Conservation (phyloP, 2,329 filamentous ascomycete genomes). For the Neofusicoccum sp. region DNA sequence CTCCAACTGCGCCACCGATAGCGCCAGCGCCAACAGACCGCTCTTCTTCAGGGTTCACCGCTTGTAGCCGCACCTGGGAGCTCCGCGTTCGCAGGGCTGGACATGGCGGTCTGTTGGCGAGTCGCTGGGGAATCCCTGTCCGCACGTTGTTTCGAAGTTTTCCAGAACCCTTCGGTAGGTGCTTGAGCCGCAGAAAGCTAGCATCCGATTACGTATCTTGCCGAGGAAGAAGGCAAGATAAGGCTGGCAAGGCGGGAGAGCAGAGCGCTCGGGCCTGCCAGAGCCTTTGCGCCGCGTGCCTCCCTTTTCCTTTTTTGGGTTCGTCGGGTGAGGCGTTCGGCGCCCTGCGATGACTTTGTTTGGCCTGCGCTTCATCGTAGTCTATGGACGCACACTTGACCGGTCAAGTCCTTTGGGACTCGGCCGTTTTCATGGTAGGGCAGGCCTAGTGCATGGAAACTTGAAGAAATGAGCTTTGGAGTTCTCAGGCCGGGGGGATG, state of each 20-base stretch:
- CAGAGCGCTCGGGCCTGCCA: neutral
- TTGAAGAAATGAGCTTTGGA: too few relatives aligned
- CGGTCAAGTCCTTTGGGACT: too few relatives aligned
- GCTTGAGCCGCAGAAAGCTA: too few relatives aligned
- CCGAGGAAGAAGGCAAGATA: conserved; percentile 2
- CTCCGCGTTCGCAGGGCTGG: neutral
- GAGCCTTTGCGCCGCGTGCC: neutral
- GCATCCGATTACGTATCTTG: too few relatives aligned
- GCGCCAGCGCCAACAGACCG: conserved; percentile 13
- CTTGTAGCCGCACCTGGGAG: neutral
- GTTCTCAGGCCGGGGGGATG: too few relatives aligned
- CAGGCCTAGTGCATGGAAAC: too few relatives aligned
- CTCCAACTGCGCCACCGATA: neutral
- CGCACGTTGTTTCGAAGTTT: neutral
- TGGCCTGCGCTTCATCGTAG: neutral
- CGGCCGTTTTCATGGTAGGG: too few relatives aligned
- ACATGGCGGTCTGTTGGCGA: neutral
- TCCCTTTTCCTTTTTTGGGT: neutral
- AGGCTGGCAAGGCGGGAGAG: neutral
- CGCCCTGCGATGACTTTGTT: neutral
- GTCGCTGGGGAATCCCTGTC: conserved; percentile 9
- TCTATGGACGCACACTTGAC: neutral
- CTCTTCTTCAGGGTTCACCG: conserved; percentile 2
- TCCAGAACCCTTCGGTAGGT: conserved; percentile 1
- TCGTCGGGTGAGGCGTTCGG: neutral